Percentiles rank a stretch among this genome's conserved stretches.
Conservation (phyloP, 2,329 filamentous ascomycete genomes). For the Pyrenophora teres region DNA sequence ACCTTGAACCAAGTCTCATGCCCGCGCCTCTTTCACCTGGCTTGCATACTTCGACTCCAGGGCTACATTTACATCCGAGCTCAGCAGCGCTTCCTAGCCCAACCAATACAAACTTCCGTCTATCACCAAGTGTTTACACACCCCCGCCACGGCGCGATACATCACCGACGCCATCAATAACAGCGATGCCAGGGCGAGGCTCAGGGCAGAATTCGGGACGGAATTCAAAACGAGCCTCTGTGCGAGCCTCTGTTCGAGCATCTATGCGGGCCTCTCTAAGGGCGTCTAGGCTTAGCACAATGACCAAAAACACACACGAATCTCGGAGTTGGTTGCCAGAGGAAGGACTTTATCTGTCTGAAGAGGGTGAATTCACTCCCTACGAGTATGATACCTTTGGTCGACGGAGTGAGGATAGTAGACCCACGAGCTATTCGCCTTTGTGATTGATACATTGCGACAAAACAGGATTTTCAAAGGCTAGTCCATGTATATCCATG, state of each 20-base stretch:
- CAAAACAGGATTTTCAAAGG: not conserved
- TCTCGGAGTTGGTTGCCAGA: conserved; percentile 33
- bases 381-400: conserved; percentile 25
- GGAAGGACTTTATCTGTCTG: conserved; percentile 28
- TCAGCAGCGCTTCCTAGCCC: conserved; percentile 22
- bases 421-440: conserved; percentile 32
- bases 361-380: conserved; percentile 25
- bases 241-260: no score
- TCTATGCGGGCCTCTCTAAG: not conserved
- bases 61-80: conserved; percentile 22
- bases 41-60: conserved; percentile 14
- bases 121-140: conserved; percentile 30
- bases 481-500: not conserved
- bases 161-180: conserved; percentile 12
- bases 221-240: no score
- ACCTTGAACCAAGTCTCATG: conserved; percentile 7
- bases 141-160: conserved; percentile 15
- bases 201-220: not conserved
- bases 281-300: conserved; percentile 18
- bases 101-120: conserved; percentile 23
- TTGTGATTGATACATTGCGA: conserved; percentile 10
- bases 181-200: not conserved
- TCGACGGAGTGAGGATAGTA: conserved; percentile 16
- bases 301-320: conserved; percentile 20
- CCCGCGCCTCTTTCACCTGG: conserved; percentile 22